These are phyloP conservation scores for Limtongozyma cylindracea DNA, from an alignment of 805 yeast genomes.

Conservation along the genomic window DNA sequence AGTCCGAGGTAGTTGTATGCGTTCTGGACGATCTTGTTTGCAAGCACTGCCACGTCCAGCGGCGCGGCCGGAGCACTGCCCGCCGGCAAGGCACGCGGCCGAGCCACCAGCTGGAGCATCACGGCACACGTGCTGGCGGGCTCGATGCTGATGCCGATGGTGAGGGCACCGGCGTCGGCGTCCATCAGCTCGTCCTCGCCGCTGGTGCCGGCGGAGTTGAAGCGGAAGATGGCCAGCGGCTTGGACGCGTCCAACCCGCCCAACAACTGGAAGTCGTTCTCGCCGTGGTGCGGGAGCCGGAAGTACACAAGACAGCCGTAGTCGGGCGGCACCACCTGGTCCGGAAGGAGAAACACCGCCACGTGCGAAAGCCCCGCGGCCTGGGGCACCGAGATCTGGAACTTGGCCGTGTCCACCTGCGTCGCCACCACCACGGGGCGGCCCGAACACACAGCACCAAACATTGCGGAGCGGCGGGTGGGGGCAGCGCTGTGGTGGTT, in stretches of 20 bases:
- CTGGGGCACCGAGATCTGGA: slow-evolving; percentile 32
- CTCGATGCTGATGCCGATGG: slow-evolving; percentile 81
- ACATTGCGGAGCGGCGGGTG: slow-evolving; percentile 18
- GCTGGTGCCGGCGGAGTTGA: slow-evolving; percentile 18
- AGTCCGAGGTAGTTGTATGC: slow-evolving; percentile 83
- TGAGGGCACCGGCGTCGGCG: slow-evolving; percentile 9
- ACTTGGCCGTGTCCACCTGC: slow-evolving; percentile 47
- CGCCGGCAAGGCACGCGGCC: slow-evolving; percentile 2
- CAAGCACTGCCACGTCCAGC: slow-evolving; percentile 24
- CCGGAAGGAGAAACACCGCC: slow-evolving; percentile 69
- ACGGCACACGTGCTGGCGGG: slow-evolving; percentile 40
- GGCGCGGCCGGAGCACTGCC: slow-evolving; percentile 5
- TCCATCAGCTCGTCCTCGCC: slow-evolving; percentile 12
- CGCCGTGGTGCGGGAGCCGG: slow-evolving; percentile 50
- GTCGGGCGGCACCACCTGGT: slow-evolving; percentile 36
- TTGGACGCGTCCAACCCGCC: slow-evolving; percentile 40
- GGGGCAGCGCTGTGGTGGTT: no score
- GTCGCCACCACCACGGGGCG: slow-evolving; percentile 29
- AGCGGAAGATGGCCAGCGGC: slow-evolving; percentile 80
- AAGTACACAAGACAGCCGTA: slow-evolving; percentile 74
- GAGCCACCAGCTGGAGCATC: slow-evolving; percentile 20
- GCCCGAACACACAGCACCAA: slow-evolving; percentile 59
- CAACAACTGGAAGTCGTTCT: slow-evolving; percentile 32
- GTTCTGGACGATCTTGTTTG: slow-evolving; percentile 72
- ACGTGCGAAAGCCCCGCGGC: slow-evolving; percentile 53